A percentile compares a stretch with the other conserved stretches of the same genome.
These are phyloP conservation scores for Canavalia gladiata DNA, from an alignment of 306 rosid species.

Conservation along the genomic window DNA sequence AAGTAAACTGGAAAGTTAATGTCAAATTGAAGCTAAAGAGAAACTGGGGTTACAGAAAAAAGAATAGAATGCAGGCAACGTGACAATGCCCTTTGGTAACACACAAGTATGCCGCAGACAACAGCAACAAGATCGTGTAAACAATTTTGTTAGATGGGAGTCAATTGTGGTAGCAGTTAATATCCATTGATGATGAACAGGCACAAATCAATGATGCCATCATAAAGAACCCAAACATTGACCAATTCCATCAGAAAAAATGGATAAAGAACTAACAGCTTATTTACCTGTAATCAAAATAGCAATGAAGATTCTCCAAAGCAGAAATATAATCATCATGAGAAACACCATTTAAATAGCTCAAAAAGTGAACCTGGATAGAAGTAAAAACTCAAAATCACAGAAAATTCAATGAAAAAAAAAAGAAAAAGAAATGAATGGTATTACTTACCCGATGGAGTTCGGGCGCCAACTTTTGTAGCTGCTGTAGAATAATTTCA, in stretches of 20 bases:
- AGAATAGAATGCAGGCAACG: constrained; percentile 19
- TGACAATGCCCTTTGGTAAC: constrained; percentile 15
- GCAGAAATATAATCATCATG: constrained; percentile 90
- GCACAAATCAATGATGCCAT: background rate
- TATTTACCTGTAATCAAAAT: constrained; percentile 92
- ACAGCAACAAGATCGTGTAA: background rate
- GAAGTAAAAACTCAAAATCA: constrained; percentile 41
- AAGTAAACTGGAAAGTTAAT: background rate
- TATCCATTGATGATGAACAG: constrained; percentile 19
- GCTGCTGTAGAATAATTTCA: constrained; percentile 74
- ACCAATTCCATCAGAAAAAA: constrained; percentile 2
- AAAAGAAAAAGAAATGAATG: background rate
- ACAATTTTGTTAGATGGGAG: background rate
- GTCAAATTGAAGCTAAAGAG: constrained; percentile 7
- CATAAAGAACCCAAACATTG: constrained; percentile 25
- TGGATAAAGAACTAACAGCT: constrained; percentile 33
- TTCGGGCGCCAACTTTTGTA: constrained; percentile 92
- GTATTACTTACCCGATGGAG: constrained; percentile 76
- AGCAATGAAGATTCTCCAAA: constrained; percentile 89
- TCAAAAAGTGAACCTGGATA: constrained; percentile 90
- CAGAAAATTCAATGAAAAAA: constrained; percentile 27
- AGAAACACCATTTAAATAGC: constrained; percentile 80
- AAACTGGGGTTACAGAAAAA: constrained; percentile 3
- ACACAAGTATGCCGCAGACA: constrained; percentile 14
- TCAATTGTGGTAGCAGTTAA: background rate